Base-by-base conservation (phyloP, 257 asterid species). In the Striga asiatica region DNA sequence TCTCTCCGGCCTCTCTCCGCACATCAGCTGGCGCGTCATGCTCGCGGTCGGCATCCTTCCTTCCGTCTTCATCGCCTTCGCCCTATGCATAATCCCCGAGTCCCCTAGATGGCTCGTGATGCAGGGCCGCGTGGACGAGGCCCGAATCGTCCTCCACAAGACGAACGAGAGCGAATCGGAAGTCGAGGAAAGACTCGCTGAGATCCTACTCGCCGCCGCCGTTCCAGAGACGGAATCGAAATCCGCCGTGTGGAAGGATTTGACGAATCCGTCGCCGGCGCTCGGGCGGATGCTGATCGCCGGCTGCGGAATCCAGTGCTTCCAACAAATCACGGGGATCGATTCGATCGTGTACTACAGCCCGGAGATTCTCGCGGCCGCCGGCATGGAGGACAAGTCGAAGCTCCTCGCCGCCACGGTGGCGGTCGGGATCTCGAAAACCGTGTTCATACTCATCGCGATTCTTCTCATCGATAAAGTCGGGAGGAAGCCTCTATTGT, bases 341-440 rank as follows among this genome's bases (percentile, higher is more conserved):
- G 98, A 89, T 58, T 96, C 98, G 10, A 83, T 92, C 0, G 98
- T 89, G 8, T 89, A 89, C 56, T 89, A 89, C 62, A 89, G 98
- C 50, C 98, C 98, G 0, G 81, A 75, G 72, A 89, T 89, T 54
- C 71, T 89, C 54, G 64, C 69, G 70, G 69, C 92, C 0, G 95
- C 98, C 3, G 98, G 98, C 2, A 70, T 89, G 2, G 56, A 54
- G 3, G 78, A 76, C 2, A 78, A 86, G 18, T 60, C 94, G 0
- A 81, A 77, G 55, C 85, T 86, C 56, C 88, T 89, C 3, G 94
- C 95, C 10, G 96, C 95, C 1, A 89, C 98, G 0, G 95, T 89
- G 13, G 91, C 98, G 5, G 98, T 89, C 0, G 98, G 98, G 28
- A 54, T 89, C 22, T 22, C 95, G 6, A 89, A 89, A 65, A 86